phyloP scores from a whole-genome alignment of 2,329 filamentous ascomycete genomes.

The Fusarium praegraminearum region DNA sequence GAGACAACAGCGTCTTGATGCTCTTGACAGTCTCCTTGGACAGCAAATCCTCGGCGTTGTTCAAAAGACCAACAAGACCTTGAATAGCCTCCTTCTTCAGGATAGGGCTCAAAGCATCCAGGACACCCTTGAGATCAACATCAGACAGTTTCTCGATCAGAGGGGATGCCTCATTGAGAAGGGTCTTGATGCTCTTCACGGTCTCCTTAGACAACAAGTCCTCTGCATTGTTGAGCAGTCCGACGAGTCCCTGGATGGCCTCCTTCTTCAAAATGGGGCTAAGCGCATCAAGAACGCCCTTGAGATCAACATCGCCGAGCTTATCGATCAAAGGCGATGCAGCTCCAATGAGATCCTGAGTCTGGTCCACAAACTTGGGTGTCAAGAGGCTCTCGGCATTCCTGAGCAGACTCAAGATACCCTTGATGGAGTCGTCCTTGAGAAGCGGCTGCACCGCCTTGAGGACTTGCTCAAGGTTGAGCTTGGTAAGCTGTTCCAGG shows the following conservation, averaged over 20 bases:
- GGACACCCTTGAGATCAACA: conserved; percentile 51
- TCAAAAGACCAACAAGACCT: conserved; percentile 44
- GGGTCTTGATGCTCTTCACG: conserved; percentile 24
- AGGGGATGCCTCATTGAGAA: conserved; percentile 10
- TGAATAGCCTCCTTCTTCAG: conserved; percentile 47
- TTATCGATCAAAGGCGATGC: conserved; percentile 25
- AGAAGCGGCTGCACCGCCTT: conserved; percentile 54
- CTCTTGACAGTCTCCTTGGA: conserved; percentile 39
- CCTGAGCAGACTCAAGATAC: conserved; percentile 46
- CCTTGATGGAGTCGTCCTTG: conserved; percentile 37
- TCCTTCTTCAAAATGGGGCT: conserved; percentile 22
- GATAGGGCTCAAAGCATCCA: conserved; percentile 44
- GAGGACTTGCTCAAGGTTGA: conserved; percentile 52
- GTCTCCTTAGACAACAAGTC: conserved; percentile 13
- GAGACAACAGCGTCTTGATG: conserved; percentile 35
- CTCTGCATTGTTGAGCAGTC: conserved; percentile 10
- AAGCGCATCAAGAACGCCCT: conserved; percentile 17
- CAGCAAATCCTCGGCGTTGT: conserved; percentile 44
- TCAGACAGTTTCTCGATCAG: conserved; percentile 47
- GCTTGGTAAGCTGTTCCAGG: conserved; percentile 47
- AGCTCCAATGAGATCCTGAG: conserved; percentile 35
- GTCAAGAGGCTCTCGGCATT: conserved; percentile 51
- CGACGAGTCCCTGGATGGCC: conserved; percentile 13
- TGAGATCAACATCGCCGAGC: conserved; percentile 22
- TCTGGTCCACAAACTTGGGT: conserved; percentile 40